phyloP scores from a whole-genome alignment of 75 land plant genomes.

The Selaginella tamariscina region DNA sequence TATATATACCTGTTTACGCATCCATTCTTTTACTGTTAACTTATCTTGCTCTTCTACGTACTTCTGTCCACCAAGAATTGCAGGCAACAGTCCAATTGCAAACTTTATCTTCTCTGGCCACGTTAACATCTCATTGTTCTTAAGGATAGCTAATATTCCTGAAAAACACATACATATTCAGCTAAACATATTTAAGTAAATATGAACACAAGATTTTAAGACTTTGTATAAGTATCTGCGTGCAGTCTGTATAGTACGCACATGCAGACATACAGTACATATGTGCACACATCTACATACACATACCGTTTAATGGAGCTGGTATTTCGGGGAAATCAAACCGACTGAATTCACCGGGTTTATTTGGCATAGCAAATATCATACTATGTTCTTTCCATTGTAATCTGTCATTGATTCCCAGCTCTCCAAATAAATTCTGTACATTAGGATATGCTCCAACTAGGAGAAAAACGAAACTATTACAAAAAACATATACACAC shows the following conservation, averaged over 20 bases:
- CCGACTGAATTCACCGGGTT: constrained; percentile 94
- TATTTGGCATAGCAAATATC: constrained; percentile 98
- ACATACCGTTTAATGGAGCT: constrained; percentile 85
- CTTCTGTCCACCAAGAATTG: constrained; percentile 80
- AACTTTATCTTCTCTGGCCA: constrained; percentile 87
- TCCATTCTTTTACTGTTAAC: constrained; percentile 87
- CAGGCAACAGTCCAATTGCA: constrained; percentile 91
- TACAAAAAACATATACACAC: no score
- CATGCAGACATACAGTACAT: no score
- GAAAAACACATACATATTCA: no score
- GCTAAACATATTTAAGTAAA: no score
- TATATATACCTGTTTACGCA: constrained; percentile 62
- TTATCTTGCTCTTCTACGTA: constrained; percentile 95
- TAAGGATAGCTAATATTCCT: constrained; percentile 90
- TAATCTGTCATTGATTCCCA: constrained; percentile 91
- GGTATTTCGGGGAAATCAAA: constrained; percentile 95
- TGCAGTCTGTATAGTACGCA: no score
- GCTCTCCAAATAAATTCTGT: constrained; percentile 91
- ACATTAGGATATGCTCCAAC: constrained; percentile 99
- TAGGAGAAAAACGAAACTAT: constrained; percentile 21
- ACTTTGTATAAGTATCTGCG: no score
- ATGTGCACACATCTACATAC: not conserved
- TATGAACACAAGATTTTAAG: no score
- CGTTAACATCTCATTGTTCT: constrained; percentile 87
- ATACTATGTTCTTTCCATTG: constrained; percentile 99